A percentile compares a stretch with the other conserved stretches of the same genome.
These are phyloP conservation scores for Epichloe coenophiala DNA, from an alignment of 2,329 filamentous ascomycete species.

Conservation along the genomic window DNA sequence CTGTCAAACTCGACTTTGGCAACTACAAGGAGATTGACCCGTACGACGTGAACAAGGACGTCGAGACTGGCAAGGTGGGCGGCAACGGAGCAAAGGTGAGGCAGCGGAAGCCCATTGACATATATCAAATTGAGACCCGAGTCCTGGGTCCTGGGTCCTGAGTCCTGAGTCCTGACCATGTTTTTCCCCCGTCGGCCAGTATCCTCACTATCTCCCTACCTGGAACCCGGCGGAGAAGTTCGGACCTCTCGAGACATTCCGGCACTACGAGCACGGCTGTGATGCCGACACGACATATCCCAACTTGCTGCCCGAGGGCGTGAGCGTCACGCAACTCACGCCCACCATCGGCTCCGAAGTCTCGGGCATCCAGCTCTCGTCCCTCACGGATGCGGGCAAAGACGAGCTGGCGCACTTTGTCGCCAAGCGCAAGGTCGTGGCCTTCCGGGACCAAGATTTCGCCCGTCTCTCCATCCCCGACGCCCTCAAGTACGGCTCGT, in stretches of 20 bases:
- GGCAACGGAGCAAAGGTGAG: slow-evolving; percentile 15
- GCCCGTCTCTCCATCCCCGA: slow-evolving; percentile 55
- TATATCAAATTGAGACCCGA: too few relatives aligned
- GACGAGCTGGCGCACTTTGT: slow-evolving; percentile 66
- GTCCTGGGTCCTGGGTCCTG: not conserved
- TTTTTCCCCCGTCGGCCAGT: slow-evolving; percentile 25
- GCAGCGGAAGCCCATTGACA: not conserved
- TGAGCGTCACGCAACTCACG: slow-evolving; percentile 47
- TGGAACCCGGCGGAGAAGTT: slow-evolving; percentile 55
- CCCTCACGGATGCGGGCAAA: slow-evolving; percentile 53
- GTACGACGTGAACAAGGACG: slow-evolving; percentile 12
- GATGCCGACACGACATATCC: slow-evolving; percentile 57
- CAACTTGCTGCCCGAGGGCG: slow-evolving; percentile 47
- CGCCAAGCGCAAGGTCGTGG: slow-evolving; percentile 64
- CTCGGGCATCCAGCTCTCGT: slow-evolving; percentile 55
- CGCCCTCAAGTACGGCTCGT: slow-evolving; percentile 55
- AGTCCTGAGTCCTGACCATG: not conserved
- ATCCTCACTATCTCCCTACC: slow-evolving; percentile 59
- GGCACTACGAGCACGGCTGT: slow-evolving; percentile 63
- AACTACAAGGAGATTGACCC: slow-evolving; percentile 20
- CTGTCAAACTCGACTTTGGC: slow-evolving; percentile 14
- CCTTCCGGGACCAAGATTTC: slow-evolving; percentile 65
- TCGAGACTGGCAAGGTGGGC: slow-evolving; percentile 16
- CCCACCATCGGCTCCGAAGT: slow-evolving; percentile 64
- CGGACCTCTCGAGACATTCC: slow-evolving; percentile 52